These are phyloP conservation scores for Thielaviopsis euricoi DNA, from an alignment of 2,329 filamentous ascomycete genomes.

Conservation along the genomic window DNA sequence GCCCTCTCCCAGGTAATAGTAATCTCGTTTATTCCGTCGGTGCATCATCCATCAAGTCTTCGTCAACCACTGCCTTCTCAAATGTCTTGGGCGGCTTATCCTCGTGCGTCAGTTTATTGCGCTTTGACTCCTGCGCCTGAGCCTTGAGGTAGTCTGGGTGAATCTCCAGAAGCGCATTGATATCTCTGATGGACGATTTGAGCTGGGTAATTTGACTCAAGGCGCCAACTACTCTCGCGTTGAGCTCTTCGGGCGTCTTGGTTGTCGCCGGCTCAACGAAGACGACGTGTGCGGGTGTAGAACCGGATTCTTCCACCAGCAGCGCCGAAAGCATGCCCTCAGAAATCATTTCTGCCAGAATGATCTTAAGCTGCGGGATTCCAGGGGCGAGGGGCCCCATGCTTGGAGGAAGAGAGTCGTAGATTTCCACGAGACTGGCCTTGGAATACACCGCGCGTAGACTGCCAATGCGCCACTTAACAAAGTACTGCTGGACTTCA, in stretches of 20 bases:
- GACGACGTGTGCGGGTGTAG: constrained; percentile 27
- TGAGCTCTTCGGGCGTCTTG: constrained; percentile 16
- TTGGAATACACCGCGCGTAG: constrained; percentile 56
- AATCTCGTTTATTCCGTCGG: neutral
- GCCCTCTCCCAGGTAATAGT: neutral
- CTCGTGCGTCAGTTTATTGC: constrained; percentile 18
- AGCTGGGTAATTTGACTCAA: constrained; percentile 28
- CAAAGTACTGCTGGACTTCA: constrained; percentile 54
- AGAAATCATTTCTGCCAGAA: constrained; percentile 39
- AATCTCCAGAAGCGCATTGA: constrained; percentile 36
- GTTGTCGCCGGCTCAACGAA: constrained; percentile 26
- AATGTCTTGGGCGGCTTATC: constrained; percentile 23
- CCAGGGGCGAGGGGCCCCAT: constrained; percentile 28
- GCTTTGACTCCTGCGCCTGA: constrained; percentile 28
- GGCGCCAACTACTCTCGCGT: constrained; percentile 26
- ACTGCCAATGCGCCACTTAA: constrained; percentile 57
- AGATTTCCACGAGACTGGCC: constrained; percentile 37
- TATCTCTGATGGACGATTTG: constrained; percentile 30
- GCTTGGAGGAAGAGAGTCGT: constrained; percentile 33
- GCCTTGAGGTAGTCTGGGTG: constrained; percentile 39
- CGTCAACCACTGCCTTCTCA: constrained; percentile 36
- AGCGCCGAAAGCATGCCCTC: constrained; percentile 35
- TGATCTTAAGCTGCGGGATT: constrained; percentile 26
- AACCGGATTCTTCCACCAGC: constrained; percentile 28
- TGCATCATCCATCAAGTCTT: constrained; percentile 41